A percentile compares a stretch with the other conserved stretches of the same genome.
phyloP scores from a whole-genome alignment of 352 stramenopile genomes.

The Peronospora farinosa region DNA sequence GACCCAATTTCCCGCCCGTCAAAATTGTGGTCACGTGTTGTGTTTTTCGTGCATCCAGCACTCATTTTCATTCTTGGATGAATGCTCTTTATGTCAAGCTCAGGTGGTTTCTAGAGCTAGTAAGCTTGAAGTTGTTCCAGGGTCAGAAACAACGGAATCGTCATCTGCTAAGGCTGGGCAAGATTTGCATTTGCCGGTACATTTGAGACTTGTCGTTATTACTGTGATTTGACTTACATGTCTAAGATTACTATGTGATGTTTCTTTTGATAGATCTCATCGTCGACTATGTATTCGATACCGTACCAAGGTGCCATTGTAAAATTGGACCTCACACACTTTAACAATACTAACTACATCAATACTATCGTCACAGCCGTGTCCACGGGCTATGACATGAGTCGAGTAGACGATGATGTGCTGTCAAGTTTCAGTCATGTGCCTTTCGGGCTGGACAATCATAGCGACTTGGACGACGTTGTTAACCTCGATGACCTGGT shows the following conservation, averaged over 20 bases:
- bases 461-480: constrained; percentile 53
- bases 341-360: constrained; percentile 3
- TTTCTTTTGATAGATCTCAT: constrained; percentile 8
- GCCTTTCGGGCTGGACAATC: constrained; percentile 35
- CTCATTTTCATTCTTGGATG: constrained; percentile 29
- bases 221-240: neutral
- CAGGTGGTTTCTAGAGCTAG: constrained; percentile 39
- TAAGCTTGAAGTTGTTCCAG: constrained; percentile 5
- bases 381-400: constrained; percentile 11
- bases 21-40: constrained; percentile 50
- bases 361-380: constrained; percentile 4
- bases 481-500: constrained; percentile 54
- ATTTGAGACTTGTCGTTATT: neutral
- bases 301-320: constrained; percentile 8
- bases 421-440: constrained; percentile 25
- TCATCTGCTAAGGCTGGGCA: constrained; percentile 13
- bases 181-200: constrained; percentile 22
- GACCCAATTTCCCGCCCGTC: constrained; percentile 37
- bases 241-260: constrained; percentile 1
- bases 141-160: constrained; percentile 14
- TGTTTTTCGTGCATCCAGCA: constrained; percentile 51
- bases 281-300: constrained; percentile 7
- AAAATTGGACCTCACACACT: constrained; percentile 15
- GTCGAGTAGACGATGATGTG: too few relatives aligned
- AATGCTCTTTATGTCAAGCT: constrained; percentile 45